Percentiles rank a stretch among this genome's conserved stretches.
Evolutionary conservation across 2,329 filamentous ascomycete species (phyloP).

Genomic region (Ilyonectria robusta): DNA sequence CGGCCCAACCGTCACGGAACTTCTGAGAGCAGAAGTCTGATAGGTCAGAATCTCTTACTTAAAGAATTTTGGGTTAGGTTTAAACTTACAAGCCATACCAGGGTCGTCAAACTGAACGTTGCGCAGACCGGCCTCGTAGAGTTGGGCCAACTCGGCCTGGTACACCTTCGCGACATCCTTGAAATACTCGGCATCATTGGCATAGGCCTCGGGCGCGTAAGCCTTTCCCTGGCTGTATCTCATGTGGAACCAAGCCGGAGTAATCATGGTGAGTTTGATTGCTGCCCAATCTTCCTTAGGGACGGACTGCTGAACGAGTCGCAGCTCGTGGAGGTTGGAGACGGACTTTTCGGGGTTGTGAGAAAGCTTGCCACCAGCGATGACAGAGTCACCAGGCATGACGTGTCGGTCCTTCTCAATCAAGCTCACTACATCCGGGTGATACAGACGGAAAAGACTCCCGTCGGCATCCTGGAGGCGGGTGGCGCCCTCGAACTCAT

Average conservation of each 20-base stretch:
- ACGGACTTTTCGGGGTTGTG: conserved; percentile 58
- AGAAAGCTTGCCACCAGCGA: conserved; percentile 63
- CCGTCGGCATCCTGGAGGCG: conserved; percentile 66
- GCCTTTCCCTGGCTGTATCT: conserved; percentile 48
- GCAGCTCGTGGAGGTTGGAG: conserved; percentile 66
- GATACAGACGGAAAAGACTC: conserved; percentile 67
- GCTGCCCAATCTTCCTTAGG: conserved; percentile 64
- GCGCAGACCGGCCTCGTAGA: conserved; percentile 74
- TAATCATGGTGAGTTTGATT: conserved; percentile 70
- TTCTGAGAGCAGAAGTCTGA: conserved; percentile 80
- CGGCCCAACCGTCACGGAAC: conserved; percentile 79
- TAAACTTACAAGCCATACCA: conserved; percentile 74
- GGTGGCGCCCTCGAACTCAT: conserved; percentile 65
- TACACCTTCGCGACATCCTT: conserved; percentile 76
- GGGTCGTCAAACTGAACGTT: conserved; percentile 80
- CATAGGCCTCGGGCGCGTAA: conserved; percentile 45
- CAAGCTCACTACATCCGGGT: conserved; percentile 68
- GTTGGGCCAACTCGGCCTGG: conserved; percentile 71
- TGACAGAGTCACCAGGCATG: conserved; percentile 70
- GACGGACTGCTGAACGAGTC: conserved; percentile 61
- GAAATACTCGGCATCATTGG: conserved; percentile 68
- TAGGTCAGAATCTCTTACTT: conserved; percentile 15
- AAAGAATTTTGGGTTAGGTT: neutral
- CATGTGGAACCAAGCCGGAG: conserved; percentile 59
- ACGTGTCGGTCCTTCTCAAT: conserved; percentile 68